These are phyloP conservation scores for Maudiozyma barnettii DNA, from an alignment of 805 yeast species.

Conservation along the genomic window DNA sequence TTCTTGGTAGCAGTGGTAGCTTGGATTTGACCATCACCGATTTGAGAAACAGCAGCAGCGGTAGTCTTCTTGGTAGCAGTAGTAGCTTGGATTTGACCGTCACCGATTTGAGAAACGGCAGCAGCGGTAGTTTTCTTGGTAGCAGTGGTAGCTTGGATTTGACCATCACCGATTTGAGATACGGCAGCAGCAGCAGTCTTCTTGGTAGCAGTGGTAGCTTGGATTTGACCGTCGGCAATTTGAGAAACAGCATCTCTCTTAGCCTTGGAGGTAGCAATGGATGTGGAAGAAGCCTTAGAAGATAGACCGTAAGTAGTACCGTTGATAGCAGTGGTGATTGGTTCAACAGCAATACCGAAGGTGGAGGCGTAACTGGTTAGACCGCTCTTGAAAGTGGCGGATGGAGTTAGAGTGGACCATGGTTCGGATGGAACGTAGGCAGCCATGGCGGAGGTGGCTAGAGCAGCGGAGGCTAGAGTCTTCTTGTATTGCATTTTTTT, in stretches of 20 bases:
- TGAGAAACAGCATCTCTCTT: constrained; percentile 22
- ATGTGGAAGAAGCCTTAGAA: constrained; percentile 14
- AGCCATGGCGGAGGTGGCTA: constrained; percentile 16
- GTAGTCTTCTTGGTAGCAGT: constrained; percentile 16
- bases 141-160: constrained; percentile 22
- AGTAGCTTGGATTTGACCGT: constrained; percentile 18
- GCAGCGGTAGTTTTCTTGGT: constrained; percentile 19
- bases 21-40: constrained; percentile 50
- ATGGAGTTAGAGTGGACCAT: constrained; percentile 35
- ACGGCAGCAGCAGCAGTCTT: constrained; percentile 26
- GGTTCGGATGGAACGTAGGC: constrained; percentile 23
- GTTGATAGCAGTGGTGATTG: constrained; percentile 35
- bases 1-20: constrained; percentile 29
- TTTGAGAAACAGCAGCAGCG: constrained; percentile 41
- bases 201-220: constrained; percentile 2
- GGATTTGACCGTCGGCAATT: constrained; percentile 11
- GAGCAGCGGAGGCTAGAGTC: constrained; percentile 19
- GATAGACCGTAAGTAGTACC: constrained; percentile 32
- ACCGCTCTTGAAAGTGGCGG: constrained; percentile 29
- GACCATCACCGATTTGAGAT: constrained; percentile 32
- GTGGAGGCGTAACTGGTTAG: constrained; percentile 28
- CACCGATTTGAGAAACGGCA: constrained; percentile 18
- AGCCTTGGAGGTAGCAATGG: constrained; percentile 3
- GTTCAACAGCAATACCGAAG: constrained; percentile 34
- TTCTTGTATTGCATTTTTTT: constrained; percentile 12